These are phyloP conservation scores for Candida methanosorbosa DNA, from an alignment of 805 yeast species.

Conservation along the genomic window DNA sequence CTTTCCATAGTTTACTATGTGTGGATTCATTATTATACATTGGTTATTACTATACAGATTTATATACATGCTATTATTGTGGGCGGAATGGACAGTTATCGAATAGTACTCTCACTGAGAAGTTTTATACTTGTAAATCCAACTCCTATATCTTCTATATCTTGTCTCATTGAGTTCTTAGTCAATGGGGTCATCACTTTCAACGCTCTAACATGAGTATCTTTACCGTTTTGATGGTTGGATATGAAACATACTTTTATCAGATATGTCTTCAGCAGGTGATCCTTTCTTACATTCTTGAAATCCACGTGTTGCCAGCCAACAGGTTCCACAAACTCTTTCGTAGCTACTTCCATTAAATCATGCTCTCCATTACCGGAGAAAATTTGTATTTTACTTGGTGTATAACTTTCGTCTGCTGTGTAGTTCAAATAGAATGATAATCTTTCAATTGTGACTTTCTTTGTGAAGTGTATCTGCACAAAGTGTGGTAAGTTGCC, in stretches of 20 bases:
- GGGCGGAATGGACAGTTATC: slow-evolving; percentile 7
- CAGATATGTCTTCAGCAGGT: slow-evolving; percentile 57
- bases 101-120: slow-evolving; percentile 23
- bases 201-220: slow-evolving; percentile 78
- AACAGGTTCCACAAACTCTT: slow-evolving; percentile 52
- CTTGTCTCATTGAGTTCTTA: slow-evolving; percentile 15
- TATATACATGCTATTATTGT: neutral
- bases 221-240: slow-evolving; percentile 95
- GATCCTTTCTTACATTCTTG: slow-evolving; percentile 43
- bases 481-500: slow-evolving; percentile 83
- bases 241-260: slow-evolving; percentile 54
- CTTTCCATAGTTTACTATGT: too few relatives aligned
- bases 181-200: slow-evolving; percentile 42
- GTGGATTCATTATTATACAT: too few relatives aligned
- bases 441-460: slow-evolving; percentile 59
- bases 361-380: slow-evolving; percentile 82
- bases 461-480: slow-evolving; percentile 71
- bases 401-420: slow-evolving; percentile 90
- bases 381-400: slow-evolving; percentile 51
- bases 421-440: slow-evolving; percentile 63
- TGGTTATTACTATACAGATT: too few relatives aligned
- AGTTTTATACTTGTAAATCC: slow-evolving; percentile 25
- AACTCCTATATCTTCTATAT: slow-evolving; percentile 16
- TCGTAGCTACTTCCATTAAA: slow-evolving; percentile 52
- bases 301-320: slow-evolving; percentile 74